Percentiles rank a stretch among this genome's conserved stretches.
phyloP scores from a whole-genome alignment of 192 early-diverging fungal genomes.

The Geranomyces variabilis region DNA sequence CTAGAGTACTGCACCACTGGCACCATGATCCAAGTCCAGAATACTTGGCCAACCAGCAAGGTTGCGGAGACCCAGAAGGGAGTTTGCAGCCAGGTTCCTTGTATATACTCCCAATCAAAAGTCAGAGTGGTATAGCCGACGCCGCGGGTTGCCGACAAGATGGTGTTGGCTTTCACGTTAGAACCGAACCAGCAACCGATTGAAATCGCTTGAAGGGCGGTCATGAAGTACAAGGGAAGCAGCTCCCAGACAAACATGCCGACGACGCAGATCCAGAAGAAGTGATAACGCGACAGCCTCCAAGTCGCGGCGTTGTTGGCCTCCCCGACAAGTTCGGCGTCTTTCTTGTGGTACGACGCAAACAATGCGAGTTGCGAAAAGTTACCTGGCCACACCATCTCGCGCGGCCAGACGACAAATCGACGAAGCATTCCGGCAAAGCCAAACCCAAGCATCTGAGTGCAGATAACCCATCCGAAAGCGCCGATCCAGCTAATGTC shows the following conservation, averaged over 20 bases:
- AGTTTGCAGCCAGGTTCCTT: neutral
- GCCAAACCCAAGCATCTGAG: constrained; percentile 70
- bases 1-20: constrained; percentile 51
- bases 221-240: too few relatives aligned
- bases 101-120: too few relatives aligned
- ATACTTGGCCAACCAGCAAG: neutral
- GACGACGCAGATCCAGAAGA: constrained; percentile 59
- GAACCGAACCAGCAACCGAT: too few relatives aligned
- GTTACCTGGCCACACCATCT: constrained; percentile 87
- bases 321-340: neutral
- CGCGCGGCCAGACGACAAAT: constrained; percentile 82
- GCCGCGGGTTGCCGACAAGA: too few relatives aligned
- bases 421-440: constrained; percentile 74
- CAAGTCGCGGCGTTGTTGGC: constrained; percentile 9
- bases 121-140: too few relatives aligned
- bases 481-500: neutral
- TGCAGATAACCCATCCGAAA: constrained; percentile 57
- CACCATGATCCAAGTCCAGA: constrained; percentile 32
- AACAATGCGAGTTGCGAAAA: constrained; percentile 20
- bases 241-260: constrained; percentile 59
- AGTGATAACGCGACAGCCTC: constrained; percentile 55
- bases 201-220: too few relatives aligned
- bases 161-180: too few relatives aligned
- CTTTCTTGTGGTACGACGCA: constrained; percentile 7
- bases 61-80: neutral